Base-by-base conservation (phyloP, 225 moss, liverwort and hornwort genomes). In the Bryoerythrophyllum caledonicum region DNA sequence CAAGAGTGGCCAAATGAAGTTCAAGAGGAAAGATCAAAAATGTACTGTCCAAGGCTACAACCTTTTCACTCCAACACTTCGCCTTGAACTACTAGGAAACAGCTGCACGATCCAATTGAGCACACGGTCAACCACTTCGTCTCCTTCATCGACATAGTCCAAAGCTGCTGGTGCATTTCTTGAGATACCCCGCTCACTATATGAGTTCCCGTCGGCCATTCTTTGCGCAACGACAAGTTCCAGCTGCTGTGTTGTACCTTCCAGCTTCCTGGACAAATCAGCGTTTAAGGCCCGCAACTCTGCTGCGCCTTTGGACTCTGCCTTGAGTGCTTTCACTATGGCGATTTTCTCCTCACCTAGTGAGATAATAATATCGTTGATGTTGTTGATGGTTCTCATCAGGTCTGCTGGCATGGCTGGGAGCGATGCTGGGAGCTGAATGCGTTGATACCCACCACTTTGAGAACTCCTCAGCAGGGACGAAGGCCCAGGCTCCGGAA, bases 51-150 rank as follows among this genome's bases (percentile, higher is more conserved):
- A 57, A 63, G 76, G 65, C 79, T 86, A 89, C 77, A 89, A 74
- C 72, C 86, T 86, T 86, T 89, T 89, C 74, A 82, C 53, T 59
- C 88, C 83, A 72, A 85, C 89, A 65, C 96, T 5, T 32, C 32
- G 96, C 87, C 96, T 90, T 34, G 91, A 88, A 80, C 80, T 87
- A 86, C 91, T 72, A 53, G 94, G 96, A 74, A 96, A 94, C 60
- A 96, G 83, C 81, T 94, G 96, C 87, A 96, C 90, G 66, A 96
- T 94, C 96, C 96, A 96, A 60, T 89, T 94, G 34, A 96, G 82
- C 21, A 96, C 91, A 40, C 94, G 92, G 70, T 96, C 94, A 68
- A 96, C 96, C 82, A 94, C 96, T 87, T 96, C 96, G 82, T 96
- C 96, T 65, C 92, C 96, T 94, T 96, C 96, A 74, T 96, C 94